These are phyloP conservation scores for Xylaria grammica DNA, from an alignment of 495 filamentous ascomycete species.

Conservation along the genomic window DNA sequence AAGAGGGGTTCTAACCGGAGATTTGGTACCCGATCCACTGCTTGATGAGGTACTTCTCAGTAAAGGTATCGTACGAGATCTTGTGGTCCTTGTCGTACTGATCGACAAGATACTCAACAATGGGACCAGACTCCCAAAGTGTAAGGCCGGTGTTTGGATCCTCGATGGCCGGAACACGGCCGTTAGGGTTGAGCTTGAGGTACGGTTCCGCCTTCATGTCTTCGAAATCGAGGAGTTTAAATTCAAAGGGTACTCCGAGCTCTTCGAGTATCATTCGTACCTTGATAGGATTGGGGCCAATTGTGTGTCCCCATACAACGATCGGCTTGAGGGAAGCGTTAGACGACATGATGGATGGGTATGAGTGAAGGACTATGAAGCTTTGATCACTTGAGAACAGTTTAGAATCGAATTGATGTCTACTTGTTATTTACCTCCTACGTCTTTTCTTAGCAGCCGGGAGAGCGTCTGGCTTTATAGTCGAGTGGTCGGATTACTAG, in stretches of 20 bases:
- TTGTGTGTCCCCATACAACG: slow-evolving; percentile 35
- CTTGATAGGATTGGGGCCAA: slow-evolving; percentile 69
- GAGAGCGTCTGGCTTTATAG: too few species aligned
- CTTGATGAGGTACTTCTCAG: slow-evolving; percentile 27
- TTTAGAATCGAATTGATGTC: too few species aligned
- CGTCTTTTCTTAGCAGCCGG: too few species aligned
- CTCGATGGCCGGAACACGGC: slow-evolving; percentile 58
- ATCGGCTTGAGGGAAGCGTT: slow-evolving; percentile 29
- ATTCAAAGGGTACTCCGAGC: slow-evolving; percentile 59
- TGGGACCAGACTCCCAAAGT: slow-evolving; percentile 74
- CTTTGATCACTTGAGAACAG: not conserved
- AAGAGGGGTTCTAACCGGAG: slow-evolving; percentile 31
- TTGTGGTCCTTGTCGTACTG: slow-evolving; percentile 65
- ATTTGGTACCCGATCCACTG: slow-evolving; percentile 55
- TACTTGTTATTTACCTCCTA: not conserved
- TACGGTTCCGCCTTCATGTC: slow-evolving; percentile 57
- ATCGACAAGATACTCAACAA: slow-evolving; percentile 68
- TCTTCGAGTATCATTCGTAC: slow-evolving; percentile 66
- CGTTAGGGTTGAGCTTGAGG: slow-evolving; percentile 68
- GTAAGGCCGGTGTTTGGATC: slow-evolving; percentile 63
- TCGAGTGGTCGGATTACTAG: too few species aligned
- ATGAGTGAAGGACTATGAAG: not conserved
- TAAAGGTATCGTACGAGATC: slow-evolving; percentile 52
- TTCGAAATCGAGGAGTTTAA: slow-evolving; percentile 28
- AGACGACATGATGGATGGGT: slow-evolving; percentile 9